A percentile compares a stretch with the other conserved stretches of the same genome.
Conservation (phyloP, 1,284 basidiomycete species). For the Wolfiporia cocos region DNA sequence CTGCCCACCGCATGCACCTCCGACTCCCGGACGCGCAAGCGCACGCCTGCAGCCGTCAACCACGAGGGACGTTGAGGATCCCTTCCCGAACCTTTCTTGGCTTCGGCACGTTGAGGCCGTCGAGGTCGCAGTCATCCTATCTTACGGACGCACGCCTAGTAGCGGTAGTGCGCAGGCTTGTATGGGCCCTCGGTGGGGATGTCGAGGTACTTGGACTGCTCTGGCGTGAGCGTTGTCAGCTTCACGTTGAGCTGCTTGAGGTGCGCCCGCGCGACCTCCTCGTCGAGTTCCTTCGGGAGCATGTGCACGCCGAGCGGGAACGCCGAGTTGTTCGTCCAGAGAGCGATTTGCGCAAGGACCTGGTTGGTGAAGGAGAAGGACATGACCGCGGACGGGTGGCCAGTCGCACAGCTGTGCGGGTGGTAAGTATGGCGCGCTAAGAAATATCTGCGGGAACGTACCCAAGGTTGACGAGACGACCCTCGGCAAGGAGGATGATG, state of each 20-base stretch:
- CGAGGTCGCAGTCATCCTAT: constrained; percentile 25
- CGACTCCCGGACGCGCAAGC: constrained; percentile 13
- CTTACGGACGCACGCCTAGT: constrained; percentile 27
- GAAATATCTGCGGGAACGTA: constrained; percentile 34
- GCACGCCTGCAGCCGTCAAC: constrained; percentile 13
- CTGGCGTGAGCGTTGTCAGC: constrained; percentile 76
- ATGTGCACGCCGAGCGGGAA: constrained; percentile 96
- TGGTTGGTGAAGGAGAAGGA: constrained; percentile 99
- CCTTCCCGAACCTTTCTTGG: constrained; percentile 19
- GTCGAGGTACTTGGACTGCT: constrained; percentile 91
- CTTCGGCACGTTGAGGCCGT: constrained; percentile 50
- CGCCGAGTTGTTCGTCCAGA: constrained; percentile 88
- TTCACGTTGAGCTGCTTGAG: constrained; percentile 90
- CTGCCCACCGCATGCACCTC: constrained; percentile 15
- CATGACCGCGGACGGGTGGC: constrained; percentile 98
- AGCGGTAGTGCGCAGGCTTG: constrained; percentile 85
- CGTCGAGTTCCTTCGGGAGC: constrained; percentile 96
- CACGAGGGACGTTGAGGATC: constrained; percentile 29
- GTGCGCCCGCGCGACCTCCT: constrained; percentile 98
- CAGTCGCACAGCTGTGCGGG: constrained; percentile 67
- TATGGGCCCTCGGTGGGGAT: constrained; percentile 88
- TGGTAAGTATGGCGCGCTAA: neutral
- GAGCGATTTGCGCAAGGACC: constrained; percentile 96
- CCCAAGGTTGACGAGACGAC: constrained; percentile 98
- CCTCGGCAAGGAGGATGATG: constrained; percentile 96